Evolutionary conservation across 1,284 basidiomycete species (phyloP), one percentile per base, ranked within the genome.

Genomic region (Irpex lacteus): DNA sequence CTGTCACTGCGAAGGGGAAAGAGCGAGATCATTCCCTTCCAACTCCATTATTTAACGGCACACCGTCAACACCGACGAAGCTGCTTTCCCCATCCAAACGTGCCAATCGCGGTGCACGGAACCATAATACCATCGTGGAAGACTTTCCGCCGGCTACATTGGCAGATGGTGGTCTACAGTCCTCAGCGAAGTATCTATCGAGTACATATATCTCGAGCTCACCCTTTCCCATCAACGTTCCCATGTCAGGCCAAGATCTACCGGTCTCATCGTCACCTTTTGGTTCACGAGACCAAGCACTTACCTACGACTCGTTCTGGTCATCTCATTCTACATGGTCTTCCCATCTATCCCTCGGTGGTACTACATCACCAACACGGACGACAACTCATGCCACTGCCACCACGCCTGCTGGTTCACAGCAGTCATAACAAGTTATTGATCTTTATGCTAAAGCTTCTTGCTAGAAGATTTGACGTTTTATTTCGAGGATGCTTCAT

Each of bases 281-380:
- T 40, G 64, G 64, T 2, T 26, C 5, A 13, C 13, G 21, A 15
- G 59, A 54, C 47, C 61, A 63, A 40, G 44, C 58, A 15, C 52
- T 60, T n/a, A 68, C 65, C 18, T 68, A 67, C 54, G 67, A 68
- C 59, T 68, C 67, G 34, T 68, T 68, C 50, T 68, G 67, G 67
- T 61, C 60, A n/a, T 60, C 63, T n/a, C 65, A 66, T 55, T 49
- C 62, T 19, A 67, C 57, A 36, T 66, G 61, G 62, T 56, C 54
- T 11, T 56, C 54, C 11, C 7, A 36, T 36, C 21, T 56, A 34
- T 52, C 50, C 18, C 11, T 52, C n/a, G 21, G 21, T 13, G 21
- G 13, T 34, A 34, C 54, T 18, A 18, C 2, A 15, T 56, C 54
- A 8, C 54, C 54, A 21, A 56, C 54, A 18, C 54, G 54, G 26